A percentile compares a stretch with the other conserved stretches of the same genome.
Conservation (phyloP, 2,329 filamentous ascomycete genomes). For the Pyricularia pennisetigena region DNA sequence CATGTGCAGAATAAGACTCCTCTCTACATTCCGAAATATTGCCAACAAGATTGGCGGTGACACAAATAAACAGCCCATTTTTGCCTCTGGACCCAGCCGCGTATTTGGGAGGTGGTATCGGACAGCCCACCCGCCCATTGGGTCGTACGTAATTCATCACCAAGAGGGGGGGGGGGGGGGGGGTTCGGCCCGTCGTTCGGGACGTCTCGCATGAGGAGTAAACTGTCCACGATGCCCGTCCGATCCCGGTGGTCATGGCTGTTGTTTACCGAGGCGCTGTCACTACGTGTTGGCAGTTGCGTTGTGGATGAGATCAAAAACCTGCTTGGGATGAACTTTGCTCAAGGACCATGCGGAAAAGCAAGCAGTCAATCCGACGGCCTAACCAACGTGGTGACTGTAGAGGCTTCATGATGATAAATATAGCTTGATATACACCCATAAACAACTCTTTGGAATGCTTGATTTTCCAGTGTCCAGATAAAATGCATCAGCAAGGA, state of each 20-base stretch:
- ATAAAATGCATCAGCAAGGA: too few relatives aligned
- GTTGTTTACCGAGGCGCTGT: neutral
- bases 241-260: neutral
- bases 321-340: too few relatives aligned
- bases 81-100: neutral
- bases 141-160: neutral
- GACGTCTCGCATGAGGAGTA: neutral
- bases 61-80: neutral
- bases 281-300: neutral
- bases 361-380: too few relatives aligned
- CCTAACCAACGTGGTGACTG: too few relatives aligned
- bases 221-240: neutral
- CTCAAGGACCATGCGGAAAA: too few relatives aligned
- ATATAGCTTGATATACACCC: too few relatives aligned
- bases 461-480: too few relatives aligned
- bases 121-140: neutral
- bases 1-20: neutral
- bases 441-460: too few relatives aligned
- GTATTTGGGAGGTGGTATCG: neutral
- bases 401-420: too few relatives aligned
- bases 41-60: neutral
- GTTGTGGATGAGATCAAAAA: too few relatives aligned
- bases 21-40: neutral
- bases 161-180: too few relatives aligned
- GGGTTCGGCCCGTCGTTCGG: neutral